Conservation (phyloP, 805 yeast species). For the Ascoidea rubescens region DNA sequence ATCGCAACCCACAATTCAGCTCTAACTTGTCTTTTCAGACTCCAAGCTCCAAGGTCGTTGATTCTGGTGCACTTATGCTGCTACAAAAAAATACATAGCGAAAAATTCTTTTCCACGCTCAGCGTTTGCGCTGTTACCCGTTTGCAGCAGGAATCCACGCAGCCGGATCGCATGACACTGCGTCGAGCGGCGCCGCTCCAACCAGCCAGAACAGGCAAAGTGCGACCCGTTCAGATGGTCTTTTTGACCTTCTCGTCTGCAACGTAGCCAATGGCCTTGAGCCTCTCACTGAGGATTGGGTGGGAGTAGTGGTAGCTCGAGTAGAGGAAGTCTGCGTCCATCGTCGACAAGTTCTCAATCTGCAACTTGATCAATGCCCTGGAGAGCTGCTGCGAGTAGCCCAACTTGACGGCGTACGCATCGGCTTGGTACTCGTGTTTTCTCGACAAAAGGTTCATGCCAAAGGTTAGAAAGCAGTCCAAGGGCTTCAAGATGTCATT, state of each 20-base stretch:
- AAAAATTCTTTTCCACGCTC: no score
- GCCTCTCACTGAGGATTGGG: conserved; percentile 85
- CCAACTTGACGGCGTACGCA: conserved; percentile 62
- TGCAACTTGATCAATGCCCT: conserved; percentile 55
- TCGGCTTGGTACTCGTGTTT: conserved; percentile 92
- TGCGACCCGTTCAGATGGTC: no score
- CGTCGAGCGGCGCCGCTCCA: no score
- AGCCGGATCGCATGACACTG: no score
- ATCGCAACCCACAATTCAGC: no score
- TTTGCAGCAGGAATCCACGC: no score
- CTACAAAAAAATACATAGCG: no score
- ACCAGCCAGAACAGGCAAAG: no score
- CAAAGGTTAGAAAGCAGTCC: conserved; percentile 53
- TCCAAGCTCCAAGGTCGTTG: no score
- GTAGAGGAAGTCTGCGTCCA: conserved; percentile 82
- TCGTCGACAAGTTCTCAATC: conserved; percentile 69
- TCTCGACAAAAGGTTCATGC: conserved; percentile 62
- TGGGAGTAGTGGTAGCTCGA: conserved; percentile 84
- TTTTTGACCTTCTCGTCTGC: conserved; percentile 6
- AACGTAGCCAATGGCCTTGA: conserved; percentile 46
- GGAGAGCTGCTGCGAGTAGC: conserved; percentile 55
- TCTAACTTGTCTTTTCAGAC: no score
- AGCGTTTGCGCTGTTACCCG: no score
- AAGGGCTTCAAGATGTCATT: conserved; percentile 68
- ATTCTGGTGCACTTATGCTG: no score